Evolutionary conservation across 179 eudicot genomes (phyloP).

Genomic region (Silene coronaria): DNA sequence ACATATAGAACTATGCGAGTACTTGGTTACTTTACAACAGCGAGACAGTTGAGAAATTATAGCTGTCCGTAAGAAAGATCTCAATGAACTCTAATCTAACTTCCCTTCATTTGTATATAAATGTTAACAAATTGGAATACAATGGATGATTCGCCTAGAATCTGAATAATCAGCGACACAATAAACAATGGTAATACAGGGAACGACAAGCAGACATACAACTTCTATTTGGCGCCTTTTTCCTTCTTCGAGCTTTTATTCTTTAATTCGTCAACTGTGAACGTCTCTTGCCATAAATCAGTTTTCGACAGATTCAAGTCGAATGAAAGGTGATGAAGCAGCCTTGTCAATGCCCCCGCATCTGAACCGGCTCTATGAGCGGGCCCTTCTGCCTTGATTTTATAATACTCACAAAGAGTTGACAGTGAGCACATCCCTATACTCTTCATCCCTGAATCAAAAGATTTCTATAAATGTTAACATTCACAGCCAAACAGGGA

Average conservation of each 20-base stretch:
- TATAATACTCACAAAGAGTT: slow-evolving; percentile 54
- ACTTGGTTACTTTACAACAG: no score
- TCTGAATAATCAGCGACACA: slow-evolving; percentile 13
- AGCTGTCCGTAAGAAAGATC: not conserved
- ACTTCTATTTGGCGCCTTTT: slow-evolving; percentile 19
- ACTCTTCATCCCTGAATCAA: slow-evolving; percentile 39
- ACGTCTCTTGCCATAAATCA: slow-evolving; percentile 44
- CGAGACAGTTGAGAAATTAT: not conserved
- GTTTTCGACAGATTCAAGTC: slow-evolving; percentile 53
- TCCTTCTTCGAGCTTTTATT: slow-evolving; percentile 41
- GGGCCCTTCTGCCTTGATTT: slow-evolving; percentile 38
- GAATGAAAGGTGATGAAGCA: slow-evolving; percentile 55
- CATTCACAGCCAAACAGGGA: not conserved
- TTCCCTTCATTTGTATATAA: slow-evolving; percentile 18
- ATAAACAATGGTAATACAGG: slow-evolving; percentile 24
- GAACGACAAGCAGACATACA: slow-evolving; percentile 1
- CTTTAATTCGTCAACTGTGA: slow-evolving; percentile 37
- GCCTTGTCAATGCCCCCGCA: slow-evolving; percentile 42
- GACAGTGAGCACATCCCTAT: slow-evolving; percentile 26
- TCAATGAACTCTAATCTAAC: no score
- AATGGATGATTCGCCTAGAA: slow-evolving; percentile 11
- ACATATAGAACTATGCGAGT: no score
- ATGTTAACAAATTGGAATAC: slow-evolving; percentile 10
- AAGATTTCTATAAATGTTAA: not conserved
- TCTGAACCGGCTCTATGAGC: slow-evolving; percentile 90